Conservation (phyloP, 805 yeast genomes). For the Suhomyces sp. region DNA sequence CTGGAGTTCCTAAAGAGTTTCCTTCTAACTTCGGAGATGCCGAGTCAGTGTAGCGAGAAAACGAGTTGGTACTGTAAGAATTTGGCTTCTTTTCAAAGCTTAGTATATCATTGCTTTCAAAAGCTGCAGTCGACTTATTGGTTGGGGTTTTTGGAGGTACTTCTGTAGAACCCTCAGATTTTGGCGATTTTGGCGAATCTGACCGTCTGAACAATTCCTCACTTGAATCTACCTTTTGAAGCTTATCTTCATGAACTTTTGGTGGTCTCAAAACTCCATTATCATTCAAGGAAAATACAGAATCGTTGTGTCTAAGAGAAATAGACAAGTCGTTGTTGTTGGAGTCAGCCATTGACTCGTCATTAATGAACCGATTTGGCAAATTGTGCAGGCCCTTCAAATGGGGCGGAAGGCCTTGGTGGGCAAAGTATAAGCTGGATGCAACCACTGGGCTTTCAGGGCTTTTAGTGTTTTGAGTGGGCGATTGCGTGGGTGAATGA, state of each 20-base stretch:
- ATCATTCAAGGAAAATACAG: slow-evolving; percentile 25
- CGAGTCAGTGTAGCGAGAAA: no score
- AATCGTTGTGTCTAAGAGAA: slow-evolving; percentile 39
- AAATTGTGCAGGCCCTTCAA: slow-evolving; percentile 15
- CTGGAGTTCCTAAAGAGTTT: neutral
- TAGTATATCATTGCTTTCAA: neutral
- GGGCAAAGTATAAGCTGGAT: slow-evolving; percentile 52
- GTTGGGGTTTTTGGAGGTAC: slow-evolving; percentile 5
- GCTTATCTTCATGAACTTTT: slow-evolving; percentile 8
- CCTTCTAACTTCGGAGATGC: no score
- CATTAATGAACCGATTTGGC: slow-evolving; percentile 6
- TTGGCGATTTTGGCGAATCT: slow-evolving; percentile 5
- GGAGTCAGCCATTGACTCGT: slow-evolving; percentile 16
- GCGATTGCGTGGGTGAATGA: neutral
- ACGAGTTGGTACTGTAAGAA: no score
- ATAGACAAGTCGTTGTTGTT: slow-evolving; percentile 26
- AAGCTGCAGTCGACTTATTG: slow-evolving; percentile 1
- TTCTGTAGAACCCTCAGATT: neutral
- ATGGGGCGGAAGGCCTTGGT: slow-evolving; percentile 60
- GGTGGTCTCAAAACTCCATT: slow-evolving; percentile 22
- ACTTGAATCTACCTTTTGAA: neutral
- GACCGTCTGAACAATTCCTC: neutral
- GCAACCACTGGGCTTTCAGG: slow-evolving; percentile 24
- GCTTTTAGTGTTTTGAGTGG: neutral
- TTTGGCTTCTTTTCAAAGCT: neutral